Base-by-base conservation (phyloP, 129 eudicot genomes). In the Flaveria trinervia region DNA sequence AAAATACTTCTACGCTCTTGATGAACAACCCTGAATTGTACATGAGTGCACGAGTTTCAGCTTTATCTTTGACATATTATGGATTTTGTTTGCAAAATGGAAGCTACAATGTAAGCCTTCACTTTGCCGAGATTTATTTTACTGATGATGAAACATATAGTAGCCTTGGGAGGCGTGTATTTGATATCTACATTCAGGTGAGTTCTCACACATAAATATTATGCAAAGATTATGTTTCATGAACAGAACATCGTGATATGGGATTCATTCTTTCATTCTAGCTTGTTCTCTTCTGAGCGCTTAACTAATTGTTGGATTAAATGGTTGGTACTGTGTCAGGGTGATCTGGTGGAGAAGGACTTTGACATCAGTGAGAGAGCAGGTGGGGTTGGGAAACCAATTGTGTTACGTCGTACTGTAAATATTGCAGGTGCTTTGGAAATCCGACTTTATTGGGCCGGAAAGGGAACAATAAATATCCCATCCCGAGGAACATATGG, bases 111-210 rank as follows among this genome's bases (percentile, higher is more conserved):
- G 90, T 92, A 17, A 92, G 78, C 82, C 90, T 92, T 60, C 92
- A 90, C 80, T 92, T 92, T 78, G 96, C 96, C 0, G 98, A 90
- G 84, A 92, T 85, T 64, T 56, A 72, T 78, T 88, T 88, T 71
- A 77, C 83, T 9, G 73, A 83, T 76, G 85, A 85, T 79, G 61
- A 36, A 28, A 79, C 84, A 48, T 92, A 65, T 73, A 44, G 52
- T 50, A 90, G 98, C 79, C 85, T 88, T 41, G 98, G 98, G 62
- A 88, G 92, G 78, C 92, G 96, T 49, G 22, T 90, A 46, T 92
- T 90, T 86, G 92, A 92, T 81, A 79, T 92, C 65, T 83, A 84
- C 70, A 83, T 92, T 70, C 97, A 92, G 96, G 97, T 89, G 67
- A 26, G n/a, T 56, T 9, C 33, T 49, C 55, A 49, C 18, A 23